Evolutionary conservation across 768 basidiomycete species (phyloP).

Genomic region (Hypsizygus marmoreus): DNA sequence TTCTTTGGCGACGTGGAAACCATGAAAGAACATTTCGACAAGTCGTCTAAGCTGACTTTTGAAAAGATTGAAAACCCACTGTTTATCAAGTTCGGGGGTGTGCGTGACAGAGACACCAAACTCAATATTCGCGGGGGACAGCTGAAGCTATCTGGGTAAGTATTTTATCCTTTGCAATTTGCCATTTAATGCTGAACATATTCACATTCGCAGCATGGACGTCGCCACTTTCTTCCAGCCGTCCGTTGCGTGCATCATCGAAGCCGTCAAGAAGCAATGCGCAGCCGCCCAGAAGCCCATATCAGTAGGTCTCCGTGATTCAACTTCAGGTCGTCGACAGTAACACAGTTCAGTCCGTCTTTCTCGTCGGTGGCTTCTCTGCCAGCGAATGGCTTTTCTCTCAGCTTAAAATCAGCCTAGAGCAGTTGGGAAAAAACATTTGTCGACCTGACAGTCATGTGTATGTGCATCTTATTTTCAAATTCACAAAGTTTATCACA

Average conservation of each 20-base stretch:
- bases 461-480: slow-evolving; percentile 28
- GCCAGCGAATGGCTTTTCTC: slow-evolving; percentile 45
- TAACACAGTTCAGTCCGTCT: slow-evolving; percentile 20
- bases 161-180: not conserved
- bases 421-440: slow-evolving; percentile 28
- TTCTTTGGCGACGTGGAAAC: slow-evolving; percentile 36
- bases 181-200: not conserved
- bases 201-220: slow-evolving; percentile 12
- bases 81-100: slow-evolving; percentile 43
- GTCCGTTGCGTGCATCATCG: slow-evolving; percentile 18
- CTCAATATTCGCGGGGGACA: slow-evolving; percentile 41
- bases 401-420: slow-evolving; percentile 33
- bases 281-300: slow-evolving; percentile 11
- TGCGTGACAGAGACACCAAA: slow-evolving; percentile 34
- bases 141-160: slow-evolving; percentile 35
- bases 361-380: slow-evolving; percentile 49
- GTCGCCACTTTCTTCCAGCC: slow-evolving; percentile 24
- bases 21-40: slow-evolving; percentile 41
- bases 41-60: slow-evolving; percentile 41
- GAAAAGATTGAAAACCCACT: slow-evolving; percentile 32
- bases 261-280: slow-evolving; percentile 9
- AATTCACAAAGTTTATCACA: not conserved
- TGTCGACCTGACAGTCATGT: slow-evolving; percentile 43
- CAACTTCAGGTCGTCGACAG: not conserved
- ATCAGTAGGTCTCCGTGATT: slow-evolving; percentile 13